These are phyloP conservation scores for Coniochaeta ligniaria DNA, from an alignment of 2,329 filamentous ascomycete species.

Conservation along the genomic window DNA sequence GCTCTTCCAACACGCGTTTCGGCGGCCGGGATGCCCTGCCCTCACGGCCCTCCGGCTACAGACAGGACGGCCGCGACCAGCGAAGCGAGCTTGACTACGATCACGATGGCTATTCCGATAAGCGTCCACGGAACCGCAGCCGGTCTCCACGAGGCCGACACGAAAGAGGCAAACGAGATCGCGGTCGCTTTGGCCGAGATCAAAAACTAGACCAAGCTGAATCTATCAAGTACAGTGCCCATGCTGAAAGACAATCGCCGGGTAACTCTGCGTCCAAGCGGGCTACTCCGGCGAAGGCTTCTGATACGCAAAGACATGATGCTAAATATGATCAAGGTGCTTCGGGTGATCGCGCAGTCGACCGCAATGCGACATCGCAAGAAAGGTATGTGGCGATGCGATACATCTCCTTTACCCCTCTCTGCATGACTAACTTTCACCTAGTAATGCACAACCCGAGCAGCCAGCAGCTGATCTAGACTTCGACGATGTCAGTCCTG, in stretches of 20 bases:
- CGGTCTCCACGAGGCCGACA: conserved; percentile 18
- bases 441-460: conserved; percentile 8
- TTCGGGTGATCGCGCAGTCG: conserved; percentile 35
- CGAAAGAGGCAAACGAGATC: conserved; percentile 18
- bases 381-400: conserved; percentile 23
- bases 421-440: neutral
- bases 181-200: conserved; percentile 20
- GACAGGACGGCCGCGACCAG: conserved; percentile 16
- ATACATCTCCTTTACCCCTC: neutral
- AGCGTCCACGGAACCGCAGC: conserved; percentile 20
- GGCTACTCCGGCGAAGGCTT: conserved; percentile 51
- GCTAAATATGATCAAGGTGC: conserved; percentile 62
- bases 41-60: conserved; percentile 18
- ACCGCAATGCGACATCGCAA: conserved; percentile 18
- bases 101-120: conserved; percentile 17
- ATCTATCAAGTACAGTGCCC: conserved; percentile 35
- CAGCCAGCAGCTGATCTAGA: conserved; percentile 23
- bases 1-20: conserved; percentile 37
- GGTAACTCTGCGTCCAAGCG: conserved; percentile 57
- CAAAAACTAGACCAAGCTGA: conserved; percentile 20
- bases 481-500: conserved; percentile 47
- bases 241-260: conserved; percentile 40
- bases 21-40: conserved; percentile 50
- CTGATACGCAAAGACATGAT: conserved; percentile 52
- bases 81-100: conserved; percentile 28